Percentiles rank a stretch among this genome's conserved stretches.
Conservation (phyloP, 1,139 yeast species). For the Kodamaea fungicola region DNA sequence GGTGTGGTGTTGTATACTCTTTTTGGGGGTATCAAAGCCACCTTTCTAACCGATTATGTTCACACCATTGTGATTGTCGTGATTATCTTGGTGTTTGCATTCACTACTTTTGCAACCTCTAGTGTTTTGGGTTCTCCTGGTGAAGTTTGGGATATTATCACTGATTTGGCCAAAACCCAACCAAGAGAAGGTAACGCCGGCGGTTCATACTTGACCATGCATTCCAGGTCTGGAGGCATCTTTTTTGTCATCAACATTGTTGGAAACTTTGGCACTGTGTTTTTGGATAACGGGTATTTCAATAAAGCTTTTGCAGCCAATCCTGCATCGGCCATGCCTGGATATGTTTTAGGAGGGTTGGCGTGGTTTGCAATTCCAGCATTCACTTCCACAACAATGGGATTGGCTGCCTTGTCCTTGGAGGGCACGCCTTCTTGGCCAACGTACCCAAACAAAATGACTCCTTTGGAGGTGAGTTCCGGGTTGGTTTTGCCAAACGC, state of each 20-base stretch:
- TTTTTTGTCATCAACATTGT: conserved; percentile 80
- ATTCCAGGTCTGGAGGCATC: conserved; percentile 72
- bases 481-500: conserved; percentile 87
- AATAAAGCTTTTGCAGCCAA: conserved; percentile 85
- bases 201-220: conserved; percentile 74
- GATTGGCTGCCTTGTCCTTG: conserved; percentile 71
- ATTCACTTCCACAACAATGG: conserved; percentile 78
- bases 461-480: conserved; percentile 66
- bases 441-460: conserved; percentile 65
- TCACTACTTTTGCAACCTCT: conserved; percentile 58
- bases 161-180: conserved; percentile 49
- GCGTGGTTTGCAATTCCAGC: conserved; percentile 92
- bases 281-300: conserved; percentile 87
- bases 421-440: conserved; percentile 72
- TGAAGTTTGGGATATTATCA: conserved; percentile 66
- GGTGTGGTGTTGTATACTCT: conserved; percentile 82
- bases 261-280: conserved; percentile 88
- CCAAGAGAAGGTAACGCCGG: conserved; percentile 80
- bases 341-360: conserved; percentile 84
- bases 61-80: conserved; percentile 66
- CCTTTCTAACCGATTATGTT: conserved; percentile 81
- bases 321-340: conserved; percentile 85
- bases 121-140: conserved; percentile 77
- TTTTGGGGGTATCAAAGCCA: conserved; percentile 88
- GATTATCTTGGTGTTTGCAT: conserved; percentile 60